Base-by-base conservation (phyloP, 2,329 filamentous ascomycete species). In the Neofusicoccum umdonicola region DNA sequence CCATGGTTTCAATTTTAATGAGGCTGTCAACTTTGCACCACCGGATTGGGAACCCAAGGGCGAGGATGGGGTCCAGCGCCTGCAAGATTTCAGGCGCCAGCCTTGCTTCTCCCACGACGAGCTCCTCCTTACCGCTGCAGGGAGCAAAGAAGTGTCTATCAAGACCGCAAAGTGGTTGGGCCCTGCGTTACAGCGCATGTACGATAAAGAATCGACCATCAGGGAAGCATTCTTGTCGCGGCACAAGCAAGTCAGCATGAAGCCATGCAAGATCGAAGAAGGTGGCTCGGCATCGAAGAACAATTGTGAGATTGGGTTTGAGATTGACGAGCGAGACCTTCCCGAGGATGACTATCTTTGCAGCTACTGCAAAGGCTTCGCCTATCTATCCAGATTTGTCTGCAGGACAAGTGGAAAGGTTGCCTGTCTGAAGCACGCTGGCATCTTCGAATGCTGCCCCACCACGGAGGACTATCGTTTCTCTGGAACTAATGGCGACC, bases 101-200 rank as follows among this genome's bases (percentile, higher is more conserved):
- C 93, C 95, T 1, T 98, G 95, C 76, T 99, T 99, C 76, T 98
- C 94, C 0, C 95, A 99, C 69, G 95, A 99, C 71, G 95, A 99
- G 76, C 81, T 99, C 22, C 82, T 99, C 3, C 89, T 96, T 80
- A 97, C 94, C 2, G 95, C 95, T 7, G 92, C 93, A 6, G 88
- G 92, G 68, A 90, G 73, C 87, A 71, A 81, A 51, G 89, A 93
- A 69, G 85, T 88, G 2, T 88, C 87, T 0, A 98, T 99, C 64
- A 91, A 92, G 70, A 97, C 92, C 2, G 92, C 95, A 0, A 97
- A 95, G 78, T 99, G 95, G 95, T 84, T 99, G 15, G 91, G 90
- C 2, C 94, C 94, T 0, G 95, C 95, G 1, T 80, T 99, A 22
- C 87, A 92, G 60, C 87, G 91, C 54, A 90, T 96, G 72, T 87